Evolutionary conservation across 371 early-diverging fungal species (phyloP), one percentile per base, ranked within the genome.

Genomic region (Quaeritorhiza haematococci): DNA sequence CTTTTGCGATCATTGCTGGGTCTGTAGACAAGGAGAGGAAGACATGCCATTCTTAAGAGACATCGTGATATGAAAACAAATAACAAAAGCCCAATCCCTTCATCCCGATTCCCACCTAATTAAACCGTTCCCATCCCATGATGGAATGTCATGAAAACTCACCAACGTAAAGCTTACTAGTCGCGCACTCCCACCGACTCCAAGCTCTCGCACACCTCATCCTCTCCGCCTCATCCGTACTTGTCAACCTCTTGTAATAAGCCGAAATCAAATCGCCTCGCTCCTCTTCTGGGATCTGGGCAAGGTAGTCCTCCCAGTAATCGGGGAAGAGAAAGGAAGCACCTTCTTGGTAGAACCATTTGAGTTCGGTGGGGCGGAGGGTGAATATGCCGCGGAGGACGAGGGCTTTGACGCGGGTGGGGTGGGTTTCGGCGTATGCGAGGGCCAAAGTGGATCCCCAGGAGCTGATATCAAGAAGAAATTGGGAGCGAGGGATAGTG

Each of bases 351-450:
- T 84, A 84, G 63, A 83, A 82, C 82, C 80, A 84, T 10, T 62
- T 50, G 46, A 84, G 58, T 61, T 84, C 86, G 26, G 67, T 32
- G 33, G 2, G 2, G 6, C 84, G 72, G 41, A 83, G 49, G 47
- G 71, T 74, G 54, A 85, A 83, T 56, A 83, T 83, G 41, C 84
- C 85, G 6, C 85, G 70, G n/a, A 86, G 67, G 42, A 84, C 74
- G 33, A 86, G 66, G 10, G 76, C 84, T 58, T 78, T 77, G 58
- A 82, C 81, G 2, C 66, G 73, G 17, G 64, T 61, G 15, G 84
- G 79, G 63, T 84, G 78, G 47, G 67, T 74, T 47, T 71, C 68
- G 28, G 84, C 85, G 53, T 86, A 86, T 5, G 79, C 62, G 57
- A 86, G 72, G 32, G 82, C 69, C 8, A 79, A 65, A 17, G 76